Percentiles rank a stretch among this genome's conserved stretches.
phyloP scores from a whole-genome alignment of 2,329 filamentous ascomycete genomes.

The Arthrinium puccinioides region DNA sequence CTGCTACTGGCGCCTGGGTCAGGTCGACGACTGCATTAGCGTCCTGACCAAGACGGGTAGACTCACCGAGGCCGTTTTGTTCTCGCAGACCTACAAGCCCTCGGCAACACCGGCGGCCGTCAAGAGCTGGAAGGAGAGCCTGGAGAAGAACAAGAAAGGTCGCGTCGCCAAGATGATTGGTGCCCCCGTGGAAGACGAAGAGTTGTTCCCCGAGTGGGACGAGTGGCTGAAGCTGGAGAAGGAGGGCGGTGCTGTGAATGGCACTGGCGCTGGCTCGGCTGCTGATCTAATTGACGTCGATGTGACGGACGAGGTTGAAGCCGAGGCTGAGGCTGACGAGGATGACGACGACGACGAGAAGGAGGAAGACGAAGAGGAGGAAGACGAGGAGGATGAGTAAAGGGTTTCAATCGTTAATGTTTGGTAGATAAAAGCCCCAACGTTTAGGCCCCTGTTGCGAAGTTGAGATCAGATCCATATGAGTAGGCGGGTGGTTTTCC shows the following conservation, averaged over 20 bases:
- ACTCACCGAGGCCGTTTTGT: conserved; percentile 78
- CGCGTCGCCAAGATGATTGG: conserved; percentile 80
- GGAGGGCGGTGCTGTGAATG: conserved; percentile 47
- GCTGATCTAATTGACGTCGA: too few relatives aligned
- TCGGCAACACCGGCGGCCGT: conserved; percentile 63
- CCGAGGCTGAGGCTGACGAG: conserved; percentile 13
- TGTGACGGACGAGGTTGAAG: conserved; percentile 16
- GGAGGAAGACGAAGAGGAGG: conserved; percentile 14
- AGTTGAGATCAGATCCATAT: too few relatives aligned
- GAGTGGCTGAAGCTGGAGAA: conserved; percentile 78
- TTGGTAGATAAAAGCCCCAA: not conserved
- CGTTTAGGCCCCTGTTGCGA: too few relatives aligned
- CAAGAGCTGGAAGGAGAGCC: conserved; percentile 69
- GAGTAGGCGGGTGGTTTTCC: too few relatives aligned
- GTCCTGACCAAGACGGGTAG: conserved; percentile 73
- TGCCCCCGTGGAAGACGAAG: conserved; percentile 72
- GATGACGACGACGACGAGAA: conserved; percentile 15
- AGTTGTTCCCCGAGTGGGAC: conserved; percentile 95
- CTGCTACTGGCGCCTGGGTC: conserved; percentile 78
- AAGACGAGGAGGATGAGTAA: conserved; percentile 10
- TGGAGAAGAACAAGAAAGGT: conserved; percentile 80
- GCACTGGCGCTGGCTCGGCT: conserved; percentile 6
- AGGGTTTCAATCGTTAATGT: not conserved
- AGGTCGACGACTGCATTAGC: conserved; percentile 74
- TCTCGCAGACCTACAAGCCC: conserved; percentile 93